Evolutionary conservation across 345 rosid species (phyloP), one percentile per base, ranked within the genome.

Genomic region (Dipteronia sinensis): DNA sequence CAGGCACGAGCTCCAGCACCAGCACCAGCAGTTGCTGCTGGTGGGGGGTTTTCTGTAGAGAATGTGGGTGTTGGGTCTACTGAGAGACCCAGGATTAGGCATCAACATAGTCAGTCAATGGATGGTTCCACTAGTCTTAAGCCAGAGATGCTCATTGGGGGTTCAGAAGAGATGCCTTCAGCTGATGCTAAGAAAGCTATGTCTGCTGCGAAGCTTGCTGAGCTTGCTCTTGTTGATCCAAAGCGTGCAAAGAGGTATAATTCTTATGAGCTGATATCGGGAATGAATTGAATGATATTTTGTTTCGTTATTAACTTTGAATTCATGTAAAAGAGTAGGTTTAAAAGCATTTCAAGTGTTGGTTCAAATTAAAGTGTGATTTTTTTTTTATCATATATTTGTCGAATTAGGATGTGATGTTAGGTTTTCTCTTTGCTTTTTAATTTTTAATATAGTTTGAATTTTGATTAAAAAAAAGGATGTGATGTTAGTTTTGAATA

Each of bases 171-270:
- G 19, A 85, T 62, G 16, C 81, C 90, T 23, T 19, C 71, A 0
- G 83, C 85, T 67, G 97, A 94, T 83, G 65, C 88, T 73, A 97
- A 93, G 92, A 97, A 97, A 80, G 90, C 94, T 10, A 83, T 93
- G 79, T 93, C 99, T 62, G 92, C 98, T 80, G 84, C 97, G 72
- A 93, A 97, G 89, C 98, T 97, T 83, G 96, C 99, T 61, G 98
- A 97, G 88, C 98, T 97, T 81, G 98, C 99, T 67, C 92, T 91
- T 64, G 78, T 90, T 47, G 99, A 97, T 82, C 99, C 99, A 44
- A 97, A 90, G 82, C 98, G 98, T 40, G 99, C 99, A 10, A 94
- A 94, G 84, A 93, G 99, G 99, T 96, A 82, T 62, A 31, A 16
- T 49, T 53, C 77, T 8, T 69, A 15, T 66, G 22, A 49, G 66